These are phyloP conservation scores for Tilletia caries DNA, from an alignment of 1,284 basidiomycete genomes.

Conservation along the genomic window DNA sequence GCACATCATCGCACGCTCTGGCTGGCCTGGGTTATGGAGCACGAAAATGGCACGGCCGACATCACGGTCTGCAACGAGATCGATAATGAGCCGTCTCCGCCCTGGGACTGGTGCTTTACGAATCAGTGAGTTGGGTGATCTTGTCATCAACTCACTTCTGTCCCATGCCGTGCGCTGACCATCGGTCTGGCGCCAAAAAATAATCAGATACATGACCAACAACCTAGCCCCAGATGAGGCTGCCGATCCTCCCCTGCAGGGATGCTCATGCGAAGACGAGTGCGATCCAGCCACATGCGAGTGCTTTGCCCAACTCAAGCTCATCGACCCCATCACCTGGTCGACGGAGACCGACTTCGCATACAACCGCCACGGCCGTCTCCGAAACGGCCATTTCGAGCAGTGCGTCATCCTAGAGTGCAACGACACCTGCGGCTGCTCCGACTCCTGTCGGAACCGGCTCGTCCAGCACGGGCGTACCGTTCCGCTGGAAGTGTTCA, in stretches of 20 bases:
- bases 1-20: not conserved
- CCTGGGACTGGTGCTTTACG: conserved; percentile 35
- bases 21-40: conserved; percentile 25
- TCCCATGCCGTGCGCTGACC: no score
- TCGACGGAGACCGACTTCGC: conserved; percentile 14
- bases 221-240: not conserved
- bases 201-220: not conserved
- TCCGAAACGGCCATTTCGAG: conserved; percentile 13
- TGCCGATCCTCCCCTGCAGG: conserved; percentile 5
- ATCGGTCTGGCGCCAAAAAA: no score
- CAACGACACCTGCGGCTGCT: conserved; percentile 74
- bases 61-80: conserved; percentile 24
- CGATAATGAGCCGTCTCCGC: conserved; percentile 31
- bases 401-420: conserved; percentile 76
- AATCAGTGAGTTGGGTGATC: conserved; percentile 21
- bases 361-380: conserved; percentile 25
- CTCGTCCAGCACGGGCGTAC: conserved; percentile 77
- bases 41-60: conserved; percentile 21
- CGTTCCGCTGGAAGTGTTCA: conserved; percentile 57
- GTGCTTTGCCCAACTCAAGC: conserved; percentile 20
- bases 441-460: conserved; percentile 73
- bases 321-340: conserved; percentile 13
- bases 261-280: conserved; percentile 33
- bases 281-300: conserved; percentile 36
- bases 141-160: conserved; percentile 24